phyloP scores from a whole-genome alignment of 139 green algal species.

The Pleodorina starrii region DNA sequence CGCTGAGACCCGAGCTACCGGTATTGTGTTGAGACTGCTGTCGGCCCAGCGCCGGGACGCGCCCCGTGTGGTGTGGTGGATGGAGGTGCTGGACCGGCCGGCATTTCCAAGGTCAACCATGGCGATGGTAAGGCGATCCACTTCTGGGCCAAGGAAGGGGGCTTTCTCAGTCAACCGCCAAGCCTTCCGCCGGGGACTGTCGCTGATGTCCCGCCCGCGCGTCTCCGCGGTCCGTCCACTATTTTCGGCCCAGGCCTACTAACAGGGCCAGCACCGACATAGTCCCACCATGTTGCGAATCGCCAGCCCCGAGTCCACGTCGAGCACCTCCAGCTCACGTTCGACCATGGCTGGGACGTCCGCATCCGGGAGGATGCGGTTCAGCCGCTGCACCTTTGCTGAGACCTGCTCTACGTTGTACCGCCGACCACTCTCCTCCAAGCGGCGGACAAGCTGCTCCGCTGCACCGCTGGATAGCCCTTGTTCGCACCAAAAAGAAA shows the following conservation, averaged over 20 bases:
- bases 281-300: conserved; percentile 54
- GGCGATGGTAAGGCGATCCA: too few species aligned
- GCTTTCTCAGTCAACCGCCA: background rate
- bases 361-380: conserved; percentile 46
- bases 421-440: conserved; percentile 2
- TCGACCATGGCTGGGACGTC: conserved; percentile 23
- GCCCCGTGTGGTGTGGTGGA: too few species aligned
- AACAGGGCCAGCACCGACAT: too few species aligned
- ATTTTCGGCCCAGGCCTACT: too few species aligned
- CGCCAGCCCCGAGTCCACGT: conserved; percentile 39
- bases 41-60: too few species aligned
- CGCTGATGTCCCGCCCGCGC: background rate
- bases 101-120: too few species aligned
- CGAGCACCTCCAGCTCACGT: conserved; percentile 16
- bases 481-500: conserved; percentile 48
- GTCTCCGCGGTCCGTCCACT: too few species aligned
- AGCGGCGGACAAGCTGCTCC: background rate
- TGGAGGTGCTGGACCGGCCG: too few species aligned
- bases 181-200: background rate
- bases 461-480: background rate
- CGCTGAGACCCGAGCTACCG: too few species aligned
- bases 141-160: background rate
- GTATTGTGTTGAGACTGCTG: too few species aligned
- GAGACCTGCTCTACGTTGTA: conserved; percentile 36
- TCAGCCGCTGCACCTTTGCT: conserved; percentile 47